A percentile compares a stretch with the other conserved stretches of the same genome.
phyloP scores from a whole-genome alignment of 306 rosid genomes.

The Fagus crenata region DNA sequence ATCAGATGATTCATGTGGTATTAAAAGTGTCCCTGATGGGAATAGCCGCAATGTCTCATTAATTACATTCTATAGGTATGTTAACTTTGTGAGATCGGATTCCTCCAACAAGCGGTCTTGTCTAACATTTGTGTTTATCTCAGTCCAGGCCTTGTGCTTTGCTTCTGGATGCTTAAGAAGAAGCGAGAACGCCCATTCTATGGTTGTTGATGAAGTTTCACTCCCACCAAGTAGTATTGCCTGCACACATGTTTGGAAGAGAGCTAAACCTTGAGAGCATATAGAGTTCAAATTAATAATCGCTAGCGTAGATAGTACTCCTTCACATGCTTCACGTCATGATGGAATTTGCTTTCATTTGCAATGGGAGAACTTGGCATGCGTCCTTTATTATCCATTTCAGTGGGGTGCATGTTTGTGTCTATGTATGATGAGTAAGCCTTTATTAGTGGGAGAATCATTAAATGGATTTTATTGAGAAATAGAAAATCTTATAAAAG shows the following conservation, averaged over 20 bases:
- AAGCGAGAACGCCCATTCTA: conserved; percentile 54
- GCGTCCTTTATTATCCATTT: no score
- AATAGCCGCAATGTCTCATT: conserved; percentile 25
- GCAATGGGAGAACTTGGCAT: no score
- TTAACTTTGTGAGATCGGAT: conserved; percentile 25
- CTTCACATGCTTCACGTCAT: no score
- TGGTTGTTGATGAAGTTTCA: conserved; percentile 40
- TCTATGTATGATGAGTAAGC: no score
- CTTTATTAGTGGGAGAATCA: no score
- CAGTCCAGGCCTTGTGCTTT: conserved; percentile 24
- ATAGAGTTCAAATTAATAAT: no score
- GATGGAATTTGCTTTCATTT: no score
- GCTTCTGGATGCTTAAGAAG: conserved; percentile 46
- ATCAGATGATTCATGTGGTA: conserved; percentile 26
- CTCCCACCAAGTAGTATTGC: conserved; percentile 35
- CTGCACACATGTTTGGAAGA: conserved; percentile 17
- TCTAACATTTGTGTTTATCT: conserved; percentile 30
- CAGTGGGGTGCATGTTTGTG: no score
- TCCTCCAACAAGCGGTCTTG: conserved; percentile 22
- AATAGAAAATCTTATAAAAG: no score
- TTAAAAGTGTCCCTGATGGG: conserved; percentile 33
- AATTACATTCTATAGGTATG: conserved; percentile 31
- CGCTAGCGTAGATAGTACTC: no score
- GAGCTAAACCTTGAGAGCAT: no score
- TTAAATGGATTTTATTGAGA: no score